Evolutionary conservation across 805 yeast genomes (phyloP), one percentile per base, ranked within the genome.

Genomic region (Starmerella scarabaei): DNA sequence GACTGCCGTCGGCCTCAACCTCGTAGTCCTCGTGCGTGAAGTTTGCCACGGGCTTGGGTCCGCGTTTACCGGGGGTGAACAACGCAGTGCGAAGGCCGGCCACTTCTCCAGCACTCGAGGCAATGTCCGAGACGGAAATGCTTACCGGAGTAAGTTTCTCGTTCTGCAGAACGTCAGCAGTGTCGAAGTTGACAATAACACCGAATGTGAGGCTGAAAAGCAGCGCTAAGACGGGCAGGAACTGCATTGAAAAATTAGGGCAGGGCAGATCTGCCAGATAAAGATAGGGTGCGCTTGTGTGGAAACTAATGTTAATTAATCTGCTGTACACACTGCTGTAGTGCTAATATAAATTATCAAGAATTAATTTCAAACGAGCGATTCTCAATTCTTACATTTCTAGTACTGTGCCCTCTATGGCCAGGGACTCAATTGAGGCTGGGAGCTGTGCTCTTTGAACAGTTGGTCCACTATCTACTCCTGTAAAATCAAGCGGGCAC

Each of bases 21-120:
- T 20, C 32, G 19, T 21, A 21, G 21, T 30, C 30, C n/a, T 21
- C 19, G 43, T 46, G 50, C n/a, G 45, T 33, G 36, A 41, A 21
- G 41, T 44, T 44, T 28, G 41, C 39, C 17, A 27, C 26, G 31
- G 33, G 30, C 38, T 45, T 45, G 16, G 49, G 40, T 20, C 38
- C 36, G 24, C 50, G 50, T 40, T 46, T 46, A n/a, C 32, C 26
- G 17, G 50, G 50, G 24, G 19, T 15, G 29, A 27, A 27, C 27
- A 44, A 31, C 26, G 33, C 41, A 15, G 50, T 44, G 34, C 50
- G 44, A n/a, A 41, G 40, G 21, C 33, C 40, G 21, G 11, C 19
- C 27, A 45, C 24, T 7, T 21, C 40, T 21, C 37, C 41, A 17
- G 26, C 16, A 15, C 36, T 38, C 19, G 36, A 24, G 19, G 21